phyloP scores from a whole-genome alignment of 805 yeast species.

The Wickerhamiella domercqiae region DNA sequence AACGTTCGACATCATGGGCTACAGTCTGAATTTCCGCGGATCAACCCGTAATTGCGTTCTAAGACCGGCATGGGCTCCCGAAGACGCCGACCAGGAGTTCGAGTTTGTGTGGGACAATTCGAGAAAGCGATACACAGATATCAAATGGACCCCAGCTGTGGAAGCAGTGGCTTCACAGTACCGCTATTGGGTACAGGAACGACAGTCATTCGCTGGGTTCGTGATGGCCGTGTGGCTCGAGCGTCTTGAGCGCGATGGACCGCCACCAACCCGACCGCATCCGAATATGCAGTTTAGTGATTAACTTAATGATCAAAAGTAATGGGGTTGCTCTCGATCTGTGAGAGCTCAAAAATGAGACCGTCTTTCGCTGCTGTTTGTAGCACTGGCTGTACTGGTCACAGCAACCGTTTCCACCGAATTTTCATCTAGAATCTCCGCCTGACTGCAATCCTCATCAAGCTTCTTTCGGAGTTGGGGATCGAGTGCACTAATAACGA shows the following conservation, averaged over 20 bases:
- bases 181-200: slow-evolving; percentile 11
- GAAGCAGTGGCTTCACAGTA: slow-evolving; percentile 2
- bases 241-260: slow-evolving; percentile 3
- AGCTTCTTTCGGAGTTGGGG: slow-evolving; percentile 4
- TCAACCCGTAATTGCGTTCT: slow-evolving; percentile 8
- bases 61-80: slow-evolving; percentile 2
- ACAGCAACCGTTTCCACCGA: too few relatives aligned
- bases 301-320: neutral
- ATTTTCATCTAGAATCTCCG: too few relatives aligned
- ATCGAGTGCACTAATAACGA: slow-evolving; percentile 27
- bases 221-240: slow-evolving; percentile 8
- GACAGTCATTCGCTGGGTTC: slow-evolving; percentile 12
- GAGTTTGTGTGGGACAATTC: slow-evolving; percentile 9
- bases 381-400: too few relatives aligned
- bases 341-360: too few relatives aligned
- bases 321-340: too few relatives aligned
- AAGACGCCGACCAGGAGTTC: slow-evolving; percentile 1
- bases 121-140: slow-evolving; percentile 6
- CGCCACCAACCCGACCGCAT: slow-evolving; percentile 6
- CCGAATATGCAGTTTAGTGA: neutral
- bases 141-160: slow-evolving; percentile 6
- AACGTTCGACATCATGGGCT: slow-evolving; percentile 11
- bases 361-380: too few relatives aligned
- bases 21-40: slow-evolving; percentile 4
- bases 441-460: neutral